Conservation (phyloP, 129 eudicot genomes). For the Tagetes erecta region DNA sequence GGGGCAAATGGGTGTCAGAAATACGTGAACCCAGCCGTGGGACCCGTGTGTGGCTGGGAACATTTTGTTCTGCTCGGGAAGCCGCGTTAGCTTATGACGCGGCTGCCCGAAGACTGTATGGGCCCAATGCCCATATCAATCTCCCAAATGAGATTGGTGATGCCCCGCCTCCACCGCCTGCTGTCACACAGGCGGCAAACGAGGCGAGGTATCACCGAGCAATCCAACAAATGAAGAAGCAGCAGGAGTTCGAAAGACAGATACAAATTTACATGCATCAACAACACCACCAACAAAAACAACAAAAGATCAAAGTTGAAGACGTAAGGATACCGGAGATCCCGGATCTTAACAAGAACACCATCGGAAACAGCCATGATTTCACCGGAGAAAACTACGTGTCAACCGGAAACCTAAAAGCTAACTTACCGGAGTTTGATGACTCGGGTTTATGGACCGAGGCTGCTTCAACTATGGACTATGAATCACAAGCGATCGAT, state of each 20-base stretch:
- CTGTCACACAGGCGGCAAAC: slow-evolving; percentile 19
- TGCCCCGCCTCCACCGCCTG: slow-evolving; percentile 25
- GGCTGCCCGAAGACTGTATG: slow-evolving; percentile 71
- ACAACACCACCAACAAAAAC: slow-evolving; percentile 19
- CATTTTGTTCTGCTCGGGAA: slow-evolving; percentile 59
- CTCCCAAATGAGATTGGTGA: slow-evolving; percentile 42
- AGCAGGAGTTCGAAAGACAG: slow-evolving; percentile 25
- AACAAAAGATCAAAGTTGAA: slow-evolving; percentile 15
- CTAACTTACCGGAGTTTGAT: slow-evolving; percentile 67
- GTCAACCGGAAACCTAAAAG: slow-evolving; percentile 37
- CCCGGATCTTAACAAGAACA: slow-evolving; percentile 29
- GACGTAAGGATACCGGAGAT: slow-evolving; percentile 16
- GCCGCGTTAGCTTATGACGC: slow-evolving; percentile 87
- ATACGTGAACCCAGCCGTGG: slow-evolving; percentile 92
- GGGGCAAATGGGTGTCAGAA: slow-evolving; percentile 98
- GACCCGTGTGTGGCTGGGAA: slow-evolving; percentile 83
- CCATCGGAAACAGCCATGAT: slow-evolving; percentile 13
- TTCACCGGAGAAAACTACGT: slow-evolving; percentile 25
- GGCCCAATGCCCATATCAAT: slow-evolving; percentile 64
- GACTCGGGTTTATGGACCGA: slow-evolving; percentile 73
- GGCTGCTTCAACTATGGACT: slow-evolving; percentile 53
- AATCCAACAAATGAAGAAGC: slow-evolving; percentile 30
- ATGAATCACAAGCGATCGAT: slow-evolving; percentile 37
- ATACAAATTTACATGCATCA: slow-evolving; percentile 36
- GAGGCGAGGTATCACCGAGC: slow-evolving; percentile 33